phyloP scores from a whole-genome alignment of 2,329 filamentous ascomycete species.

The Ceratocystiopsis minuta region DNA sequence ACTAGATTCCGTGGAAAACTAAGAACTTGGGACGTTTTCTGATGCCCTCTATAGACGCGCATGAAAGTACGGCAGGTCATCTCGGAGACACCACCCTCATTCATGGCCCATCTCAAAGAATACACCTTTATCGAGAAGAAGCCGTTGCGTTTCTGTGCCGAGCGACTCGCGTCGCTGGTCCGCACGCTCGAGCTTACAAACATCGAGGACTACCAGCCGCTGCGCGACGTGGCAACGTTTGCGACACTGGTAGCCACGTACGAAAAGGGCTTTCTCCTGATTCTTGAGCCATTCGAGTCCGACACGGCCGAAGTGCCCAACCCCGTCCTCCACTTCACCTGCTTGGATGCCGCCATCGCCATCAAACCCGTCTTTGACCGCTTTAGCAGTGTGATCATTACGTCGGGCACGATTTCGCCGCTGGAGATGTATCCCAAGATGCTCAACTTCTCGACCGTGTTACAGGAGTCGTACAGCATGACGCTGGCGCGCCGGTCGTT shows the following conservation, averaged over 20 bases:
- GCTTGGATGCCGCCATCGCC: constrained; percentile 89
- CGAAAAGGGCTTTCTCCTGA: constrained; percentile 87
- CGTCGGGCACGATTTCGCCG: constrained; percentile 89
- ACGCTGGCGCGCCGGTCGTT: constrained; percentile 89
- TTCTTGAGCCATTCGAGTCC: constrained; percentile 93
- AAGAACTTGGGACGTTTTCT: not conserved
- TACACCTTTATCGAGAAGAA: constrained; percentile 97
- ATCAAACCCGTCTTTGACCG: constrained; percentile 96
- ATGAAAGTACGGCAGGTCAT: constrained; percentile 98
- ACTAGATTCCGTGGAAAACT: not conserved
- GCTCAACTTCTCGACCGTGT: constrained; percentile 80
- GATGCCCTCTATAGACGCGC: constrained; percentile 45
- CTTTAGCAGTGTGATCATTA: constrained; percentile 96
- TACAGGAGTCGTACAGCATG: constrained; percentile 96
- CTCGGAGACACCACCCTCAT: constrained; percentile 88
- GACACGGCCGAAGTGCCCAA: constrained; percentile 92
- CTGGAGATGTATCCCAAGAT: constrained; percentile 99
- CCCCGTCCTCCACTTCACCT: constrained; percentile 91
- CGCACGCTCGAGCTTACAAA: constrained; percentile 90
- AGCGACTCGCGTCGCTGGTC: constrained; percentile 83
- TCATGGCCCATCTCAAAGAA: constrained; percentile 81
- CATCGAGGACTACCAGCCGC: constrained; percentile 91
- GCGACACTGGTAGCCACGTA: constrained; percentile 92
- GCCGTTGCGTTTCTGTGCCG: constrained; percentile 82
- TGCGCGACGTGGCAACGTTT: constrained; percentile 96